Evolutionary conservation across 2,329 filamentous ascomycete species (phyloP).

Genomic region (Metarhizium rileyi): DNA sequence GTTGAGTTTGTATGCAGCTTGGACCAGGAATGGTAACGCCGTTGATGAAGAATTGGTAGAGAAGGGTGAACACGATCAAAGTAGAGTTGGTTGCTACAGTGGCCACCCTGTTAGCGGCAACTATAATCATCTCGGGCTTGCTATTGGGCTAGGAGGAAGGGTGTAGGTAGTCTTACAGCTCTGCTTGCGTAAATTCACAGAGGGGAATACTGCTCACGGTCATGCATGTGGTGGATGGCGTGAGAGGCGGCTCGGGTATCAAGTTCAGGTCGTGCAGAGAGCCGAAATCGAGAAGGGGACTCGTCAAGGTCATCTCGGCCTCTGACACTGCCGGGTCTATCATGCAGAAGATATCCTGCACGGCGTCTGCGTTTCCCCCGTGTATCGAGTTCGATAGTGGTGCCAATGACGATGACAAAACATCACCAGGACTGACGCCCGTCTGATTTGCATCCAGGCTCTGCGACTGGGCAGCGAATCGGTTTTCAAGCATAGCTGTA

Average conservation of each 20-base stretch:
- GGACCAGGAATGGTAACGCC: slow-evolving; percentile 10
- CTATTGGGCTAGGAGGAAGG: neutral
- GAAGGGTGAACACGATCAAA: slow-evolving; percentile 13
- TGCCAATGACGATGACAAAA: neutral
- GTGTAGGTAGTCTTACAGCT: slow-evolving; percentile 4
- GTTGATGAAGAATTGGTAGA: slow-evolving; percentile 11
- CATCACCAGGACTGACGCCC: neutral
- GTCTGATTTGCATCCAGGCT: neutral
- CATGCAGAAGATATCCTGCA: neutral
- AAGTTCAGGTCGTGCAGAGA: neutral
- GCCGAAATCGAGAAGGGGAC: neutral
- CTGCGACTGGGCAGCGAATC: neutral
- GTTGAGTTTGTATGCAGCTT: neutral
- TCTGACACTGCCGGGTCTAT: neutral
- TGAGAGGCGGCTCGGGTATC: neutral
- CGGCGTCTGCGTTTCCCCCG: neutral
- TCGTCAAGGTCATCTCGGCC: neutral
- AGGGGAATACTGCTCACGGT: neutral
- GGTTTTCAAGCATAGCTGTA: neutral
- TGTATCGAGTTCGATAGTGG: neutral
- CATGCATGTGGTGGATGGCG: neutral
- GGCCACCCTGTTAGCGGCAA: neutral
- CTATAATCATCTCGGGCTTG: neutral
- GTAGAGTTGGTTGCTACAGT: slow-evolving; percentile 11
- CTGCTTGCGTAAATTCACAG: slow-evolving; percentile 4